Percentiles rank a stretch among this genome's conserved stretches.
Evolutionary conservation across 176 grass and related monocot genomes (phyloP).

Genomic region (Carex pumila): DNA sequence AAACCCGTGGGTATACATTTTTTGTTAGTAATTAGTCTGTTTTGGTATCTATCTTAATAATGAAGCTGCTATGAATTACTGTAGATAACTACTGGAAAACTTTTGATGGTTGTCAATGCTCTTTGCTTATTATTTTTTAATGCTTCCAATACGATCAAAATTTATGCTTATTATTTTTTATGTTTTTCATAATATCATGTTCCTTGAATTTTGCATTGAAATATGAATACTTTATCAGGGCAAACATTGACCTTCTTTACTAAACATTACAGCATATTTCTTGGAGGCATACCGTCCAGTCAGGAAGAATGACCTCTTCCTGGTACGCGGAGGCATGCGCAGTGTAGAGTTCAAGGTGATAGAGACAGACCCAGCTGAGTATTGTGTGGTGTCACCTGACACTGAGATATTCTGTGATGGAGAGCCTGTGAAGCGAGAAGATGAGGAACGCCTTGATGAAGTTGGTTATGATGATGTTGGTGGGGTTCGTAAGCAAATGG

Average conservation of each 20-base stretch:
- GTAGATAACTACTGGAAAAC: not conserved
- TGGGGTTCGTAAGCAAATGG: conserved; percentile 53
- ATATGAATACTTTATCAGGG: not conserved
- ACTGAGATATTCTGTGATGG: conserved; percentile 46
- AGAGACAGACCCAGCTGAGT: conserved; percentile 35
- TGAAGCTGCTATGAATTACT: not conserved
- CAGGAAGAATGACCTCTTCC: conserved; percentile 54
- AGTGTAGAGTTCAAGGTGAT: conserved; percentile 59
- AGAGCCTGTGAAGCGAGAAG: conserved; percentile 42
- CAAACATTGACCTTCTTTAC: conserved; percentile 5
- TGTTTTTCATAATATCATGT: not conserved
- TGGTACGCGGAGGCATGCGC: conserved; percentile 43
- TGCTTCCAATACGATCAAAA: not conserved
- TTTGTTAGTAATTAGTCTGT: not conserved
- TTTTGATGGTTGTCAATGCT: not conserved
- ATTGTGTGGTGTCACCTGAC: conserved; percentile 28
- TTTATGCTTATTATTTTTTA: not conserved
- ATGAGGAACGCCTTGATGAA: conserved; percentile 48
- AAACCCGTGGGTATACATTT: too few species aligned
- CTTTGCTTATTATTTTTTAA: not conserved
- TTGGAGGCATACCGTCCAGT: conserved; percentile 37
- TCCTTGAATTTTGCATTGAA: not conserved
- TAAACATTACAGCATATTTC: conserved; percentile 35
- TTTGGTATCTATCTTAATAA: not conserved
- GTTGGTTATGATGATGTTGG: conserved; percentile 58